Evolutionary conservation across 768 basidiomycete species (phyloP).

Genomic region (Serendipita indica): DNA sequence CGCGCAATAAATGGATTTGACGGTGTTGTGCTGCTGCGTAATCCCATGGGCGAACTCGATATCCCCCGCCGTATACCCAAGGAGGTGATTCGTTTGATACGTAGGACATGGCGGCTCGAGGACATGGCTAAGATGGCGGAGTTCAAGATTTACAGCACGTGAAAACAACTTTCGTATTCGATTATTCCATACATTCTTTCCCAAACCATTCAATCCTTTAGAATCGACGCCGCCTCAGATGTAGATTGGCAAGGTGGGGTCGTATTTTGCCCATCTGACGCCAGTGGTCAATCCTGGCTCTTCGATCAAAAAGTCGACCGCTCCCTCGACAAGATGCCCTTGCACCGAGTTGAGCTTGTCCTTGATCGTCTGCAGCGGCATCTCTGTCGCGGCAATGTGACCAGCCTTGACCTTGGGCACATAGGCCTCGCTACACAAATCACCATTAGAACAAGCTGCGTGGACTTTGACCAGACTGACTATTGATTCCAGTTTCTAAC

Average conservation of each 20-base stretch:
- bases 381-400: constrained; percentile 50
- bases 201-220: background rate
- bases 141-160: too few species aligned
- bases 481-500: constrained; percentile 69
- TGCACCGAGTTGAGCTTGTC: constrained; percentile 43
- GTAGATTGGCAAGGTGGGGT: constrained; percentile 69
- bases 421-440: too few species aligned
- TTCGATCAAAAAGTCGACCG: constrained; percentile 61
- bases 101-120: too few species aligned
- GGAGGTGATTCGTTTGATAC: too few species aligned
- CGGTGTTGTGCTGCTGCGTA: too few species aligned
- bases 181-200: background rate
- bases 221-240: constrained; percentile 27
- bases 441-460: constrained; percentile 13
- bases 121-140: too few species aligned
- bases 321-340: constrained; percentile 30
- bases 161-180: background rate
- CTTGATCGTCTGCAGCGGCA: constrained; percentile 60
- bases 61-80: too few species aligned
- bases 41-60: too few species aligned
- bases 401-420: constrained; percentile 64
- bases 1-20: constrained; percentile 14
- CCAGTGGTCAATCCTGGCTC: constrained; percentile 56
- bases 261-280: constrained; percentile 55
- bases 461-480: too few species aligned